These are phyloP conservation scores for Solanum chacoense DNA, from an alignment of 305 asterid genomes.

Conservation along the genomic window DNA sequence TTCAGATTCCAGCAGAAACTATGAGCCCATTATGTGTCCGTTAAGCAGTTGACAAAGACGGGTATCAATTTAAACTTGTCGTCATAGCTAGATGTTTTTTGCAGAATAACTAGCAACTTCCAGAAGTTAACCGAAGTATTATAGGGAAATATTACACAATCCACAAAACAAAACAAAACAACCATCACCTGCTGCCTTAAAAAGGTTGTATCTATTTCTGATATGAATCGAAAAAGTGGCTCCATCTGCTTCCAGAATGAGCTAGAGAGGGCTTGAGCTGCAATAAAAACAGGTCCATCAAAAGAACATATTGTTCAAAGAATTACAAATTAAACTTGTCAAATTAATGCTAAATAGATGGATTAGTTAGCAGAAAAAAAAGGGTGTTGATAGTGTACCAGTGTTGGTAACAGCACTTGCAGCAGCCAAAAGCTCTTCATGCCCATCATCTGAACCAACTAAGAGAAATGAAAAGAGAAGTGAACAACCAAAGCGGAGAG, in stretches of 20 bases:
- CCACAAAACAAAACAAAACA: neutral
- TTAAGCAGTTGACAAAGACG: neutral
- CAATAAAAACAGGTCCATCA: slow-evolving; percentile 6
- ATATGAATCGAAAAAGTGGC: slow-evolving; percentile 54
- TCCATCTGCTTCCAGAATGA: slow-evolving; percentile 87
- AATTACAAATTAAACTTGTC: neutral
- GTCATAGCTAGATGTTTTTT: neutral
- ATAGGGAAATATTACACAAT: neutral
- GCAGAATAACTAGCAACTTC: neutral
- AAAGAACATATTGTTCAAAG: neutral
- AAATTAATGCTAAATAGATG: neutral
- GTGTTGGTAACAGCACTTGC: slow-evolving; percentile 67
- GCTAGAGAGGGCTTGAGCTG: slow-evolving; percentile 75
- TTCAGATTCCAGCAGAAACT: neutral
- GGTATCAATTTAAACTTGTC: neutral
- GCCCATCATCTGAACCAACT: slow-evolving; percentile 83
- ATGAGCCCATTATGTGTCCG: neutral
- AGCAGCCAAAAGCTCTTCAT: slow-evolving; percentile 86
- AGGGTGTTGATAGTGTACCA: slow-evolving; percentile 27
- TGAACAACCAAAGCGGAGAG: slow-evolving; percentile 4
- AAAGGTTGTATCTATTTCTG: slow-evolving; percentile 60
- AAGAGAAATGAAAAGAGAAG: slow-evolving; percentile 12
- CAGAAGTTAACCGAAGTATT: neutral
- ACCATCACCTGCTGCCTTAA: slow-evolving; percentile 62
- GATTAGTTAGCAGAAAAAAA: neutral